These are phyloP conservation scores for Gypsophila paniculata DNA, from an alignment of 179 eudicot species.

Conservation along the genomic window DNA sequence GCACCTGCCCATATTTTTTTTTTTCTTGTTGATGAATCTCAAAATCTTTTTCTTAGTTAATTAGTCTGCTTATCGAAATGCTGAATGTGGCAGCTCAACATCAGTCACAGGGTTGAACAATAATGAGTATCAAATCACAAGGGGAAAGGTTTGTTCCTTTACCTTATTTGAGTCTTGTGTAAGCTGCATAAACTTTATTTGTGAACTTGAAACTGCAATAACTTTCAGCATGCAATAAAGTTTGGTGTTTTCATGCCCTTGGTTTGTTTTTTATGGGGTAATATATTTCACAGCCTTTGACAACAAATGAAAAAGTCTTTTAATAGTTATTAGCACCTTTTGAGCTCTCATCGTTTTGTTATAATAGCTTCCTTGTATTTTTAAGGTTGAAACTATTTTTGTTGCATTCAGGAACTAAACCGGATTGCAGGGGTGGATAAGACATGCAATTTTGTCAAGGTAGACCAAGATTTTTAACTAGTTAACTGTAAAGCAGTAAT, in stretches of 20 bases:
- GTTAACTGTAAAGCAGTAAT: background rate
- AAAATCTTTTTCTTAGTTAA: background rate
- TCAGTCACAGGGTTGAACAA: conserved; percentile 88
- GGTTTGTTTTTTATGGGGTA: background rate
- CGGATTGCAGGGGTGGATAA: conserved; percentile 62
- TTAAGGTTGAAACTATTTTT: conserved; percentile 12
- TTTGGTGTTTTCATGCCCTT: background rate
- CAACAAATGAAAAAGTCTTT: background rate
- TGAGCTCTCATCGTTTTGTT: background rate
- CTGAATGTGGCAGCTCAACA: conserved; percentile 57
- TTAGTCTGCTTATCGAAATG: background rate
- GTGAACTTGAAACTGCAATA: background rate
- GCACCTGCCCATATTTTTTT: background rate
- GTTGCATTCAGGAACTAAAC: conserved; percentile 57
- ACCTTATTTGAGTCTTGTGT: background rate
- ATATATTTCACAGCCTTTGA: background rate
- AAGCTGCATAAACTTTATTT: background rate
- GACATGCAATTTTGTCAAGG: conserved; percentile 84
- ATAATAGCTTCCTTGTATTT: background rate
- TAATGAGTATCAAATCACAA: conserved; percentile 80
- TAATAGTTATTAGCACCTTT: background rate
- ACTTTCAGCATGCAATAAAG: background rate
- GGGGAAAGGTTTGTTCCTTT: conserved; percentile 67
- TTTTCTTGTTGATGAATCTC: background rate
- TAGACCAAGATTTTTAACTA: conserved; percentile 16